Percentiles rank a stretch among this genome's conserved stretches.
Evolutionary conservation across 805 yeast species (phyloP).

Genomic region (Yarrowia osloensis): DNA sequence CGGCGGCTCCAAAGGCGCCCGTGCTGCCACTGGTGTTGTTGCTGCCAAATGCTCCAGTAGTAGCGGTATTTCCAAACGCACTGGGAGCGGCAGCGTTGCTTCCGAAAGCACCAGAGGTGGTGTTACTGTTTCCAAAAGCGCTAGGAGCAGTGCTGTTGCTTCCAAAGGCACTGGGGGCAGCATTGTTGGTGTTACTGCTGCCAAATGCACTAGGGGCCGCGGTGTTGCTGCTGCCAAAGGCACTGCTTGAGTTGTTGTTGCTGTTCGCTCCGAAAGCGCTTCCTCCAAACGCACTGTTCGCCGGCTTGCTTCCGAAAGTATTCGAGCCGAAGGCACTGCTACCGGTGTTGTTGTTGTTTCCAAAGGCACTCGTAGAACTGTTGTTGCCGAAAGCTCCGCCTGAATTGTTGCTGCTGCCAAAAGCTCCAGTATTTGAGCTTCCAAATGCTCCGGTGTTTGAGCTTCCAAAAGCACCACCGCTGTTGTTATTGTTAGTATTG

Average conservation of each 20-base stretch:
- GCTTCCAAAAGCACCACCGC: neutral
- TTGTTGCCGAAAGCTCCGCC: constrained; percentile 27
- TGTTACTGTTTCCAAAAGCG: neutral
- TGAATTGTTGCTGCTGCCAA: constrained; percentile 5
- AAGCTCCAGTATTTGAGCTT: neutral
- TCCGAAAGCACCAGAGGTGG: neutral
- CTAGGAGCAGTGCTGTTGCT: too few relatives aligned
- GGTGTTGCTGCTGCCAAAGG: constrained; percentile 20
- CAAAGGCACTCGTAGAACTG: neutral
- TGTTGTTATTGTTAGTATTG: neutral
- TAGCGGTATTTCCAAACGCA: neutral
- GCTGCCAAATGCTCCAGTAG: neutral
- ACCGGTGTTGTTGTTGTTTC: neutral
- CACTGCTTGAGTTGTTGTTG: neutral
- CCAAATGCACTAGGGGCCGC: constrained; percentile 33
- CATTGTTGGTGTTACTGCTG: constrained; percentile 24
- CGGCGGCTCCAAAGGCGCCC: neutral
- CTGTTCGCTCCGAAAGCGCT: neutral
- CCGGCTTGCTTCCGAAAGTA: neutral
- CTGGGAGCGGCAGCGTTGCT: neutral
- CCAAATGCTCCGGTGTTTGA: neutral
- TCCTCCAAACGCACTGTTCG: neutral
- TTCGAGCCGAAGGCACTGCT: neutral
- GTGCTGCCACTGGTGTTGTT: neutral
- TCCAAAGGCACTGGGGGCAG: constrained; percentile 3